phyloP scores from a whole-genome alignment of 2,329 filamentous ascomycete genomes.

The Calonectria pseudoturangicola region DNA sequence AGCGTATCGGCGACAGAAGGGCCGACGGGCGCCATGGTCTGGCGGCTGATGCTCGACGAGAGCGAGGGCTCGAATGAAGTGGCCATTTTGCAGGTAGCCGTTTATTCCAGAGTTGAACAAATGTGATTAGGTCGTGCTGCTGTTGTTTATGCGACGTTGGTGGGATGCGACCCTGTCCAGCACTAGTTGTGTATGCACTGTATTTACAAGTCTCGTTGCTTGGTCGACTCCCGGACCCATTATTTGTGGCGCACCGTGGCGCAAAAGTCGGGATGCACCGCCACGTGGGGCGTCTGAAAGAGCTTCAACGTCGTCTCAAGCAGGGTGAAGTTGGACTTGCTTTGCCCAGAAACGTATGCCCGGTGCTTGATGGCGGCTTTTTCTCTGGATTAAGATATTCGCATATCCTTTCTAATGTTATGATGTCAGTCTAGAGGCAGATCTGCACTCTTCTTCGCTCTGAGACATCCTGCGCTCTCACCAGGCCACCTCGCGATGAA shows the following conservation, averaged over 20 bases:
- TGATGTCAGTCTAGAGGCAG: conserved; percentile 46
- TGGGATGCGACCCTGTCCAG: conserved; percentile 32
- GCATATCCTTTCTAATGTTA: conserved; percentile 29
- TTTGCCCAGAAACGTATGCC: conserved; percentile 30
- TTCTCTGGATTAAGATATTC: conserved; percentile 2
- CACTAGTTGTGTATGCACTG: conserved; percentile 13
- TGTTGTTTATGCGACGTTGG: conserved; percentile 22
- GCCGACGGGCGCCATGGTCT: conserved; percentile 73
- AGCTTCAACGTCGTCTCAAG: conserved; percentile 44
- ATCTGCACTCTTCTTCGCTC: conserved; percentile 40
- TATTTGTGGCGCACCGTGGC: conserved; percentile 49
- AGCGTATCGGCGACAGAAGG: conserved; percentile 85
- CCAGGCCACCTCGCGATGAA: conserved; percentile 58
- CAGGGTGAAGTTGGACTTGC: conserved; percentile 28
- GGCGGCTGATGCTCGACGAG: conserved; percentile 77
- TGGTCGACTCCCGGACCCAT: conserved; percentile 48
- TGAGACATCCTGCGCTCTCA: conserved; percentile 48
- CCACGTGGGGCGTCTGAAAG: conserved; percentile 53
- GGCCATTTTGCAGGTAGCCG: conserved; percentile 64
- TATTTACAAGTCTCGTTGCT: conserved; percentile 56
- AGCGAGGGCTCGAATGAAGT: conserved; percentile 81
- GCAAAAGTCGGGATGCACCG: conserved; percentile 48
- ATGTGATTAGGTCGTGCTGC: not conserved
- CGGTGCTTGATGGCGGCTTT: conserved; percentile 31
- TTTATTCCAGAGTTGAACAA: not conserved